Base-by-base conservation (phyloP, 2,329 filamentous ascomycete genomes). In the Drechmeria coniospora region DNA sequence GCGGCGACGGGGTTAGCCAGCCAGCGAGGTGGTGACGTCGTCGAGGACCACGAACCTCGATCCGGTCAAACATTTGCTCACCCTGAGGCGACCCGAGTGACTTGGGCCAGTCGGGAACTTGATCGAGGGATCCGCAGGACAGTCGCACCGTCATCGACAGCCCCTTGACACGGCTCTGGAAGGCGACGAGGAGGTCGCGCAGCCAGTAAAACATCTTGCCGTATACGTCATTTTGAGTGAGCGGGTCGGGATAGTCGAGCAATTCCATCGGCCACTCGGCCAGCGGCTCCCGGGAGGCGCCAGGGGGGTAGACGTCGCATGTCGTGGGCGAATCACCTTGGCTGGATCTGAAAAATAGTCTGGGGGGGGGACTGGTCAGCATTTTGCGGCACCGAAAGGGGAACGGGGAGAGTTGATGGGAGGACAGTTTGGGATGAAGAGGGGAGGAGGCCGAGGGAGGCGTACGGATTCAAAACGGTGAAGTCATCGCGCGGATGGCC, bases 161-260 rank as follows among this genome's bases (percentile, higher is more conserved):
- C 2, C 14, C 28, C 17, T 15, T 26, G 4, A 32, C 2, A 6
- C 32, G 15, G 2, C 14, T 9, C 23, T 44, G 42, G n/a, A 47
- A 47, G 3, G 13, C 15, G 5, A 40, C 16, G 10, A 39, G 32
- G 19, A 39, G 10, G 14, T 37, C 23, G 11, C 40, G 36, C 4
- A 48, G 25, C n/a, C 41, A 47, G 29, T 37, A 42, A 9, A 41
- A 44, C 37, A 46, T 37, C 28, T 44, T 46, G 15, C 45, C 45
- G 27, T 47, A 47, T 4, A 41, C 34, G 25, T 47, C 45, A 8
- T 43, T 41, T 8, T 23, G 15, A 1, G 42, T 36, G 12, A 32
- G 30, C 8, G 33, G 32, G 9, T 20, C 30, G 1, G 17, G 3
- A 15, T 36, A 32, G 8, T 45, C 41, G 8, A 44, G 30, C 2